Evolutionary conservation across 2,329 filamentous ascomycete species (phyloP), one percentile per base, ranked within the genome.

Genomic region (Cladobotryum mycophilum): DNA sequence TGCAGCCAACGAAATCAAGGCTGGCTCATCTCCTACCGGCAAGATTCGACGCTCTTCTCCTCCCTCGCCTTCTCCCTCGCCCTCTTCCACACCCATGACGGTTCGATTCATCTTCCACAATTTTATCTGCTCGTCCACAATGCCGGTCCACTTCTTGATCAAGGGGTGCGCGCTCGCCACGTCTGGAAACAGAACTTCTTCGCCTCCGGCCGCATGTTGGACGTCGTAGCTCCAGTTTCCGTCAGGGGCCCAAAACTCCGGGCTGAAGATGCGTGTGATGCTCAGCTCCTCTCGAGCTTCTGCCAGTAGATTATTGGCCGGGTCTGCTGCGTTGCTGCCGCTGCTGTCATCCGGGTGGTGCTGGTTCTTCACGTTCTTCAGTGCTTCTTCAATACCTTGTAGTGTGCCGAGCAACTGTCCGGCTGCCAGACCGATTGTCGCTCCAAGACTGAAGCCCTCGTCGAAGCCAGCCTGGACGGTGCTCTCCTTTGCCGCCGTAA

Each of bases 391-490:
- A 17, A 96, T 69, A 0, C 86, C 89, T 61, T 95, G 88, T 5
- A 96, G 63, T 4, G 88, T 71, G 0, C 93, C 93, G 3, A 95
- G 67, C 12, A 95, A 70, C 57, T 82, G 82, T 0, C 93, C 93
- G 0, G 84, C 85, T 25, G 78, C 76, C 56, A 87, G 67, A 0
- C 92, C 93, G 30, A 97, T 72, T 47, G 85, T 83, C 1, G 89
- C 91, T 12, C 93, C 93, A 0, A 97, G 75, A 13, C 82, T 76
- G 65, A 90, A 97, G 0, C 92, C 92, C 56, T 92, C 88, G 65
- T 99, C 93, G 63, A 99, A 97, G 0, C 92, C 92, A 13, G 76
- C 76, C 69, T 99, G 93, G 22, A 96, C 81, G 60, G 83, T 86
- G 44, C 76, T 71, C 22, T 80, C 80, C 66, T 97, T 97, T 33